Evolutionary conservation across 139 green algal species (phyloP).

Genomic region (Desmodesmus armatus): DNA sequence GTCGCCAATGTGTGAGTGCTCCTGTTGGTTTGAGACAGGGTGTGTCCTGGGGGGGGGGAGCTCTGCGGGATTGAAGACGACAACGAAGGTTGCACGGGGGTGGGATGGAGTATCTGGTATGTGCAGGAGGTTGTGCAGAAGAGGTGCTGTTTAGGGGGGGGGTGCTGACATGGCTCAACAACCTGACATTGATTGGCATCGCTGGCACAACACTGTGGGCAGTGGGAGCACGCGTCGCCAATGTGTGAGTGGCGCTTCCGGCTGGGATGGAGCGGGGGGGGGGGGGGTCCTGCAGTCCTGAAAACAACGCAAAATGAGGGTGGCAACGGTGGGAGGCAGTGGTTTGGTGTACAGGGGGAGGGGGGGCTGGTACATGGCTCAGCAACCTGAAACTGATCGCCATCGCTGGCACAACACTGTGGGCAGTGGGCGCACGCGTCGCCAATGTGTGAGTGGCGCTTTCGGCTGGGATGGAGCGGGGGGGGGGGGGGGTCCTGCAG

Average conservation of each 20-base stretch:
- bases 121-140: too few relatives aligned
- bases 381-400: conserved; percentile 23
- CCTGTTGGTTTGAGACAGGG: background rate
- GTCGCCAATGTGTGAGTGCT: background rate
- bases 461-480: background rate
- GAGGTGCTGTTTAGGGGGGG: too few relatives aligned
- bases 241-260: background rate
- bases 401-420: background rate
- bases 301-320: too few relatives aligned
- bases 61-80: too few relatives aligned
- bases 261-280: background rate
- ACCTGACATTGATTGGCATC: background rate
- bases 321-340: too few relatives aligned
- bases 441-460: background rate
- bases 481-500: too few relatives aligned
- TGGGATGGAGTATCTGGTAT: too few relatives aligned
- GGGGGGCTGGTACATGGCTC: conserved; percentile 37
- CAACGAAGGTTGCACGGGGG: too few relatives aligned
- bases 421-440: conserved; percentile 19
- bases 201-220: conserved; percentile 23
- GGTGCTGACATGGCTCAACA: conserved; percentile 41
- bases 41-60: too few relatives aligned
- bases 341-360: too few relatives aligned
- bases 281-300: too few relatives aligned
- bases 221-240: background rate